These are phyloP conservation scores for Yamadazyma epiphylla DNA, from an alignment of 1,139 yeast species.

Conservation along the genomic window DNA sequence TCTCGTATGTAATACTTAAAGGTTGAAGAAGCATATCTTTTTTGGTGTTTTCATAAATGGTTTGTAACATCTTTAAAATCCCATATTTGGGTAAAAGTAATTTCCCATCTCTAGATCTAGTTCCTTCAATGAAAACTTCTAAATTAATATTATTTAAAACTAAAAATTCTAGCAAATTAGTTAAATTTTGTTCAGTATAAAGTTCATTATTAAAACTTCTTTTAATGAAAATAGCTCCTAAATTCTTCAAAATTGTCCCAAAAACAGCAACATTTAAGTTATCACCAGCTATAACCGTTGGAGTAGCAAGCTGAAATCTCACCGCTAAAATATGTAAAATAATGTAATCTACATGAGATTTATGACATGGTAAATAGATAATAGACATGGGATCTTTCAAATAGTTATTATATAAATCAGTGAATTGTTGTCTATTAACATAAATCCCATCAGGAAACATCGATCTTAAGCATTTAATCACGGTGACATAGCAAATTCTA, in stretches of 20 bases:
- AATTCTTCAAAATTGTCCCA: slow-evolving; percentile 41
- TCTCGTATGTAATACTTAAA: slow-evolving; percentile 58
- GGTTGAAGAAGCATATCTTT: slow-evolving; percentile 51
- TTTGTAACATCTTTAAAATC: slow-evolving; percentile 48
- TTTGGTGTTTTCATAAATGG: slow-evolving; percentile 40
- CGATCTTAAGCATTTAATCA: slow-evolving; percentile 28
- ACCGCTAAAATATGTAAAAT: slow-evolving; percentile 56
- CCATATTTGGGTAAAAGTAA: slow-evolving; percentile 64
- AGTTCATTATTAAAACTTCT: slow-evolving; percentile 47
- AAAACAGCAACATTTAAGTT: slow-evolving; percentile 62
- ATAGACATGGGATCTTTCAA: slow-evolving; percentile 42
- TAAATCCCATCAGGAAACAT: slow-evolving; percentile 47
- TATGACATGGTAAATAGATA: slow-evolving; percentile 50
- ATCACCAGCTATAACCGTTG: slow-evolving; percentile 66
- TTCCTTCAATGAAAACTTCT: slow-evolving; percentile 67
- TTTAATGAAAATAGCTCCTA: slow-evolving; percentile 48
- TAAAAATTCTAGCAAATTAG: slow-evolving; percentile 51
- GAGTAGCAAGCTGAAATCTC: slow-evolving; percentile 54
- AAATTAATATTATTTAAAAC: slow-evolving; percentile 49
- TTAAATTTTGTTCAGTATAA: slow-evolving; percentile 55
- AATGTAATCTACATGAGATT: slow-evolving; percentile 64
- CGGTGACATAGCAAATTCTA: slow-evolving; percentile 36
- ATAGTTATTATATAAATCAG: slow-evolving; percentile 27
- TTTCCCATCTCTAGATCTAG: slow-evolving; percentile 65
- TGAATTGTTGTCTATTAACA: slow-evolving; percentile 33